Conservation (phyloP, 257 asterid species). For the Nicotiana sylvestris region DNA sequence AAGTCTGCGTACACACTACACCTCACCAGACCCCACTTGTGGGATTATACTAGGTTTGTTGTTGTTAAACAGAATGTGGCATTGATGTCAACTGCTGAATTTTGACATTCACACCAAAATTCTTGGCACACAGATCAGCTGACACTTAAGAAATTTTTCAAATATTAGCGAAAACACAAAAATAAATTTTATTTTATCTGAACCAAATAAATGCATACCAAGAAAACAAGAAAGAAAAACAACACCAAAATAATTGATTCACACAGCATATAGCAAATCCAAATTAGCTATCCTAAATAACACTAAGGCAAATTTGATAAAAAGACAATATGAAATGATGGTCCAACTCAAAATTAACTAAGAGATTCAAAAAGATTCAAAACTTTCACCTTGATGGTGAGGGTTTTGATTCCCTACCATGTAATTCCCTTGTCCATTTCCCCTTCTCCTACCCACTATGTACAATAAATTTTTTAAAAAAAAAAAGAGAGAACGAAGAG, state of each 20-base stretch:
- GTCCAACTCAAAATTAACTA: constrained; percentile 4
- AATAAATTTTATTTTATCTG: not conserved
- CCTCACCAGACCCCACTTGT: too few species aligned
- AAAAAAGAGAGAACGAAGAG: too few species aligned
- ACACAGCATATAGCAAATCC: not conserved
- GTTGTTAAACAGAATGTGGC: not conserved
- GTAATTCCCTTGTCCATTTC: too few species aligned
- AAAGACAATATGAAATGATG: not conserved
- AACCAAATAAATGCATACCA: not conserved
- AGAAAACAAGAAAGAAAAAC: not conserved
- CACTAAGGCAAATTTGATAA: not conserved
- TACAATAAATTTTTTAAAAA: too few species aligned
- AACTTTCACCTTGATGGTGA: too few species aligned
- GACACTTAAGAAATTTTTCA: not conserved
- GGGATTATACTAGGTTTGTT: too few species aligned
- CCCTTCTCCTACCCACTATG: too few species aligned
- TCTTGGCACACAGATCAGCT: not conserved
- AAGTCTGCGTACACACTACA: too few species aligned
- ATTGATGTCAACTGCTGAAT: not conserved
- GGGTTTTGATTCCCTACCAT: too few species aligned
- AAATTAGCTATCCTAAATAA: not conserved
- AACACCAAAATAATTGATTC: not conserved
- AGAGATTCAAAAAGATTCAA: not conserved
- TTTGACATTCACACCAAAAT: not conserved
- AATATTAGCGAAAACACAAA: not conserved